These are phyloP conservation scores for Diaporthe caulivora DNA, from an alignment of 2,329 filamentous ascomycete species.

Conservation along the genomic window DNA sequence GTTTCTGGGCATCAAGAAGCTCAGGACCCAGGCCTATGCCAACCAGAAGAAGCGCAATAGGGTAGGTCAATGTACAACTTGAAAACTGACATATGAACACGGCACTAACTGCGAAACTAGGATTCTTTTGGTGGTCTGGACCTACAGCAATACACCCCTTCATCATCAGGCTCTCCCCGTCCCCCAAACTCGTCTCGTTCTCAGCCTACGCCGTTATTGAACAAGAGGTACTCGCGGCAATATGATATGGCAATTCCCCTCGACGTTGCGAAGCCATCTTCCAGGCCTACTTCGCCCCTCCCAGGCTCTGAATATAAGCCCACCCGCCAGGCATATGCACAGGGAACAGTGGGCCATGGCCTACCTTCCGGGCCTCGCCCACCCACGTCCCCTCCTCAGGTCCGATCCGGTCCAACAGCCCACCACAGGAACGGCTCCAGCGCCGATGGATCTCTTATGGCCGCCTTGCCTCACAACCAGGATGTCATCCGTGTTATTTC, in stretches of 20 bases:
- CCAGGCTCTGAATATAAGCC: constrained; percentile 68
- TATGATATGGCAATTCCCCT: constrained; percentile 62
- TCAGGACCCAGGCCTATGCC: constrained; percentile 80
- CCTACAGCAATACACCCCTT: constrained; percentile 66
- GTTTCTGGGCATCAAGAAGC: constrained; percentile 85
- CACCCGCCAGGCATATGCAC: constrained; percentile 68
- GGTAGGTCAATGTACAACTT: constrained; percentile 62
- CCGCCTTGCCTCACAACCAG: constrained; percentile 85
- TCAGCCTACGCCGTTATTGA: constrained; percentile 59
- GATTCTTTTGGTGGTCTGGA: constrained; percentile 89
- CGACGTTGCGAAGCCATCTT: constrained; percentile 66
- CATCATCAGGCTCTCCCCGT: constrained; percentile 72
- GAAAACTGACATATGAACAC: neutral
- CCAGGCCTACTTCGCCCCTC: constrained; percentile 78
- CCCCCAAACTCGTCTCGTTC: constrained; percentile 67
- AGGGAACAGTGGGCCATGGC: constrained; percentile 56
- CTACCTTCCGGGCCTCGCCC: constrained; percentile 62
- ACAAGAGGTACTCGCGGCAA: constrained; percentile 75
- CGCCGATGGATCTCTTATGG: constrained; percentile 87
- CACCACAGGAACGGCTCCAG: constrained; percentile 87
- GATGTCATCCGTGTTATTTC: constrained; percentile 94
- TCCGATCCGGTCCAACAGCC: constrained; percentile 71
- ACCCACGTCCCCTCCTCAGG: constrained; percentile 73
- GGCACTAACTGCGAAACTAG: constrained; percentile 56
- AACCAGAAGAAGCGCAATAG: constrained; percentile 87